These are phyloP conservation scores for Tulasnella sp. DNA, from an alignment of 768 basidiomycete genomes.

Conservation along the genomic window DNA sequence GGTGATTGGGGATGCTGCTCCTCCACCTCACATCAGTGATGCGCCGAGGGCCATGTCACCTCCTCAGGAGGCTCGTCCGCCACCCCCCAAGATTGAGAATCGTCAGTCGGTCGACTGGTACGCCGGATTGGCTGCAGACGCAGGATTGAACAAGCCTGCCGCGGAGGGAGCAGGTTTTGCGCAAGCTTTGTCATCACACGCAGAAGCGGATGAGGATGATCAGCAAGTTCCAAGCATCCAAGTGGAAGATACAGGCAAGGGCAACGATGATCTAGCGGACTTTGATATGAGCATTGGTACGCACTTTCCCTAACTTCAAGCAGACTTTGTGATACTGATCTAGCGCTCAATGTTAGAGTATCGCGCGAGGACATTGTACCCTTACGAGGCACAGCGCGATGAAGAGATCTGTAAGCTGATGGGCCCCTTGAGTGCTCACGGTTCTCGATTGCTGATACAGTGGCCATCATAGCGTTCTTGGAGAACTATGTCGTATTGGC, in stretches of 20 bases:
- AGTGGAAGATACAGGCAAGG: slow-evolving; percentile 16
- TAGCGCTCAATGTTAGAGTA: slow-evolving; percentile 38
- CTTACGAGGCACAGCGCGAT: slow-evolving; percentile 73
- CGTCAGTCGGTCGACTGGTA: slow-evolving; percentile 89
- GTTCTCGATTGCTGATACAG: slow-evolving; percentile 1
- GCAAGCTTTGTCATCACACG: slow-evolving; percentile 45
- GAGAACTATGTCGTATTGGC: slow-evolving; percentile 70
- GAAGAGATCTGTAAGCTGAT: slow-evolving; percentile 72
- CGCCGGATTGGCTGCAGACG: slow-evolving; percentile 70
- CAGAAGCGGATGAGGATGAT: slow-evolving; percentile 34
- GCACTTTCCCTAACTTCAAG: slow-evolving; percentile 21
- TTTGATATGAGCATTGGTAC: slow-evolving; percentile 55
- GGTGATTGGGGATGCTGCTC: slow-evolving; percentile 64
- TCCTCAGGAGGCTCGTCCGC: slow-evolving; percentile 32
- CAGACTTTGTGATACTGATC: background rate
- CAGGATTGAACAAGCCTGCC: slow-evolving; percentile 12
- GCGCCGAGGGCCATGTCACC: slow-evolving; percentile 31
- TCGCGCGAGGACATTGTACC: slow-evolving; percentile 69
- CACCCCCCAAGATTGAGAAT: slow-evolving; percentile 34
- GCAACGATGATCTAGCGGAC: slow-evolving; percentile 51
- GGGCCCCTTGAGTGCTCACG: too few relatives aligned
- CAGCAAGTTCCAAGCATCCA: background rate
- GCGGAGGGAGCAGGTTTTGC: slow-evolving; percentile 20
- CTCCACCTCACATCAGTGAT: slow-evolving; percentile 56
- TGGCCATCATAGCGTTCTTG: slow-evolving; percentile 47